A percentile compares a stretch with the other conserved stretches of the same genome.
These are phyloP conservation scores for Barbarea vulgaris DNA, from an alignment of 345 rosid genomes.

Conservation along the genomic window DNA sequence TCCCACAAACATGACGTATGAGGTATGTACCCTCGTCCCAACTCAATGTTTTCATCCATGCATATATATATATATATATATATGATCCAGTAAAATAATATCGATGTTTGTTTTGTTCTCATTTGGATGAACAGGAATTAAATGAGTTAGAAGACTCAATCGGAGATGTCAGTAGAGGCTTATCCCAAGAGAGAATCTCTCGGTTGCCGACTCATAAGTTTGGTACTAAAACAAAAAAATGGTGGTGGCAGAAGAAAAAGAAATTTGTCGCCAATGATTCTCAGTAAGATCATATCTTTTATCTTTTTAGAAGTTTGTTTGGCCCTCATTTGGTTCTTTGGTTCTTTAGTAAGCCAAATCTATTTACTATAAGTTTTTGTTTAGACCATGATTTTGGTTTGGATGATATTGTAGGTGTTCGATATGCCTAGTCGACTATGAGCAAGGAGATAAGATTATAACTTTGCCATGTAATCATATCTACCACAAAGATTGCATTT, in stretches of 20 bases:
- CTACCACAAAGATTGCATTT: constrained; percentile 37
- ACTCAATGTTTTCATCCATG: neutral
- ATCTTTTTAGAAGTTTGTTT: neutral
- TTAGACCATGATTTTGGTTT: neutral
- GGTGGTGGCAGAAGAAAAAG: constrained; percentile 14
- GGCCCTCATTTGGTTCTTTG: neutral
- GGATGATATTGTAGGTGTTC: constrained; percentile 26
- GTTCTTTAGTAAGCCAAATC: neutral
- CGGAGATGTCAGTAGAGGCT: constrained; percentile 14
- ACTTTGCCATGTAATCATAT: constrained; percentile 32
- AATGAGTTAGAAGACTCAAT: constrained; percentile 28
- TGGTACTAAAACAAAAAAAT: constrained; percentile 8
- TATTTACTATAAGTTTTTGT: neutral
- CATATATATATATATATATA: neutral
- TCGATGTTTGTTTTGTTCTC: neutral
- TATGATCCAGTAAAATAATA: neutral
- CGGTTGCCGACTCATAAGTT: constrained; percentile 2
- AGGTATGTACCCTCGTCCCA: constrained; percentile 15
- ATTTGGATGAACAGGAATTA: constrained; percentile 28
- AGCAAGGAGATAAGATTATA: constrained; percentile 12
- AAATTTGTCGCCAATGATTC: constrained; percentile 17
- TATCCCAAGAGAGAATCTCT: neutral
- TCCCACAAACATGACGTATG: constrained; percentile 27
- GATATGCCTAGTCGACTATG: constrained; percentile 25
- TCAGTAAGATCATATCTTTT: constrained; percentile 24